Base-by-base conservation (phyloP, 371 early-diverging fungal genomes). In the Apophysomyces variabilis region DNA sequence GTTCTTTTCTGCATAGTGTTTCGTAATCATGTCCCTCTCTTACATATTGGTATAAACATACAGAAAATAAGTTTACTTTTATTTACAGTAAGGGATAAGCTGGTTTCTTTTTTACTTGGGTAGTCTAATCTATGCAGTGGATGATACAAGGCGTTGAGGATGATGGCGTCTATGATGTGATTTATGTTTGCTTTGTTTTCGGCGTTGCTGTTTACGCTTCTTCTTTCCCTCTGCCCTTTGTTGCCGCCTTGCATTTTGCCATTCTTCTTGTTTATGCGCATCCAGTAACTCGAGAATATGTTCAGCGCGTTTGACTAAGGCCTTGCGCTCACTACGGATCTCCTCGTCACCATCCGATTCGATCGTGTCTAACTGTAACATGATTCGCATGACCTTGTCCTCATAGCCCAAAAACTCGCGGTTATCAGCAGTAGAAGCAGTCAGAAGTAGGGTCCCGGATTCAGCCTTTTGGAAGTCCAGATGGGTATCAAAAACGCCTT, bases 261-360 rank as follows among this genome's bases (percentile, higher is more conserved):
- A 82, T 73, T 82, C 82, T 7, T 61, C 67, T 46, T 75, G 78
- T 62, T 78, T 82, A 58, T 74, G 75, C 38, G 77, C 70, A 70
- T 82, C 82, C 43, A 82, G 43, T 2, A 60, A 61, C 5, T 68
- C 67, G 37, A 82, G 37, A 50, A 82, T 57, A 0, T 41, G 37
- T 56, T 79, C 78, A 1, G 82, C 79, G 14, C 47, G 61, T 18
- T 70, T 72, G 13, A 82, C 77, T 38, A 82, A 21, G 2, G 60
- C 41, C 38, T 76, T 77, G 14, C 82, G 78, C 46, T 76, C 69
- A 16, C 60, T 68, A 59, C 79, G 69, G 8, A 82, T 74, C 16
- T 62, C 62, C 14, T 70, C 65, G 58, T 77, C 70, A 7, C 82
- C 82, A 39, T 78, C 72, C 8, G 79, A 77, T 16, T 72, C 61